Evolutionary conservation across 306 rosid species (phyloP), one percentile per base, ranked within the genome.

Genomic region (Leucaena leucocephala): DNA sequence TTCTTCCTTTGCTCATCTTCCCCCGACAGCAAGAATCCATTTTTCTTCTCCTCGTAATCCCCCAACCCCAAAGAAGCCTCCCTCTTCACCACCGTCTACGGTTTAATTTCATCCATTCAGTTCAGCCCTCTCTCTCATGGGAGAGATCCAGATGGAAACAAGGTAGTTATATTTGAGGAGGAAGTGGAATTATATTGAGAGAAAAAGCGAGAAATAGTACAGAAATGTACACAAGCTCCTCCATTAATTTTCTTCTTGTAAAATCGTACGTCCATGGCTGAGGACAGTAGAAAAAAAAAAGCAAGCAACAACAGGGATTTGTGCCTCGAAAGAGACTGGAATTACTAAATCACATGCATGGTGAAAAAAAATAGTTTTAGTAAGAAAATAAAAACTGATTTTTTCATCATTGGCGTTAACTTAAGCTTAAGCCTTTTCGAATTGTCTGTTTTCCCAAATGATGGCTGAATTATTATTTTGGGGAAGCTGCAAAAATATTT

Each of bases 1-100:
- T 81, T 84, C 74, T 81, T 83, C 88, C 82, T 87, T 87, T 79
- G 64, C 6, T 58, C 80, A 2, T 78, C 82, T 61, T 34, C 42
- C 70, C 82, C 85, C 54, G 52, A 81, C 49, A 27, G 27, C 27
- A 49, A 42, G 17, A 49, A 10, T 68, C 71, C 71, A 16, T 69
- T 76, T 8, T 64, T 61, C 8, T 84, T 75, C 0, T 70, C 78
- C n/a, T 46, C 82, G 45, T 78, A 63, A 19, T 76, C 83, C 54
- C 9, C 77, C 38, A 2, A 6, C 27, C 27, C 27, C 0, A 27
- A 27, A 27, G 27, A 27, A 39, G 73, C 39, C 68, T n/a, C 79
- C 70, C 55, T 78, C 77, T 72, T 71, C 85, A 68, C 73, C 72
- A n/a, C 74, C 67, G 49, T 82, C 80, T 70, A 74, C 77, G 84